A percentile compares a stretch with the other conserved stretches of the same genome.
phyloP scores from a whole-genome alignment of 257 asterid species.

The Ajuga chamaepitys region DNA sequence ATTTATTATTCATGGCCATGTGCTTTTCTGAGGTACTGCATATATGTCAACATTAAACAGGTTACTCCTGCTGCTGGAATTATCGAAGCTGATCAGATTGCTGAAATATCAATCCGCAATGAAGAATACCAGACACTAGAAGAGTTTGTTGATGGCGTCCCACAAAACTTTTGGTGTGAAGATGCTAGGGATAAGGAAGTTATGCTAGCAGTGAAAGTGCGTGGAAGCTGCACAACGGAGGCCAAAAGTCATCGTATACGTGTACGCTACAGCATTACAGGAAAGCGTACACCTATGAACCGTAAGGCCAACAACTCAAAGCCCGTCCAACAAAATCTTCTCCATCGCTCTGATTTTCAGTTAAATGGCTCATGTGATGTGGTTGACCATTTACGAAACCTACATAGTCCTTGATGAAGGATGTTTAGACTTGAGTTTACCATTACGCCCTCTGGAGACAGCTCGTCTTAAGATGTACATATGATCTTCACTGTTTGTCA shows the following conservation, averaged over 20 bases:
- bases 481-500: neutral
- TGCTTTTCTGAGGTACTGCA: neutral
- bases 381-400: constrained; percentile 55
- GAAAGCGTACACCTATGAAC: constrained; percentile 47
- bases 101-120: constrained; percentile 65
- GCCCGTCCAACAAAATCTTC: constrained; percentile 44
- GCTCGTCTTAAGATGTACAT: neutral
- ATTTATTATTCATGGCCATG: too few relatives aligned
- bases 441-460: too few relatives aligned
- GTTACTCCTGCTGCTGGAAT: constrained; percentile 78
- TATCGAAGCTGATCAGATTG: constrained; percentile 56
- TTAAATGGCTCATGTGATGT: constrained; percentile 56
- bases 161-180: constrained; percentile 88
- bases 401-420: constrained; percentile 46
- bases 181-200: constrained; percentile 93
- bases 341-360: constrained; percentile 57
- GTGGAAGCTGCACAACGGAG: constrained; percentile 58
- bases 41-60: constrained; percentile 32
- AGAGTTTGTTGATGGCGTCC: constrained; percentile 85
- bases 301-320: constrained; percentile 21
- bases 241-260: constrained; percentile 63
- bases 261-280: constrained; percentile 67
- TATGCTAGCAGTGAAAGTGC: constrained; percentile 43
- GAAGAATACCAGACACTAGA: constrained; percentile 78
- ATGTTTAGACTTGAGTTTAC: neutral